Percentiles rank a stretch among this genome's conserved stretches.
Conservation (phyloP, 352 stramenopile species). For the Pythium aristosporum region DNA sequence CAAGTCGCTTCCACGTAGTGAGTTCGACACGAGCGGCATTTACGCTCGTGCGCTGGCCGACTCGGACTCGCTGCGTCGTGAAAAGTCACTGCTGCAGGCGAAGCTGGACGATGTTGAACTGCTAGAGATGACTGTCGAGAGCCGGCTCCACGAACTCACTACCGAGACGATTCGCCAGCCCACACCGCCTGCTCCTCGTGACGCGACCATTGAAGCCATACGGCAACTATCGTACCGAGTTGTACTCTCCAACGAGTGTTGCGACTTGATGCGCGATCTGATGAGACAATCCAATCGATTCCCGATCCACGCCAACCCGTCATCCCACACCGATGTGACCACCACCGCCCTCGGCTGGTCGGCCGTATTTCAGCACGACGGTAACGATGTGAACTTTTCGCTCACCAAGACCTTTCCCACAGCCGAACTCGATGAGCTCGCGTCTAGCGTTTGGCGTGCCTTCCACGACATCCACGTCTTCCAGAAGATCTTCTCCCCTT, state of each 20-base stretch:
- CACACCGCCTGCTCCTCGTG: background rate
- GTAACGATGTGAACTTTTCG: slow-evolving; percentile 27
- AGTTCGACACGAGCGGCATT: slow-evolving; percentile 16
- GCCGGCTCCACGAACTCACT: slow-evolving; percentile 27
- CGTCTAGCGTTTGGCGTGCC: slow-evolving; percentile 24
- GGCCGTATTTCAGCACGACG: slow-evolving; percentile 18
- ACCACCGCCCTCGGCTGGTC: slow-evolving; percentile 22
- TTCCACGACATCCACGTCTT: slow-evolving; percentile 24
- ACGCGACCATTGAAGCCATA: background rate
- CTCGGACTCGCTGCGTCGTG: slow-evolving; percentile 26
- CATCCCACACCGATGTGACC: background rate
- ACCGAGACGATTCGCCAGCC: slow-evolving; percentile 24
- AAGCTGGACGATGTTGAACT: slow-evolving; percentile 28
- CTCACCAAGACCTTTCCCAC: slow-evolving; percentile 27
- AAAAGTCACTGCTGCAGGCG: slow-evolving; percentile 25
- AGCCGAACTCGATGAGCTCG: slow-evolving; percentile 21
- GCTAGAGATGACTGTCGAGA: slow-evolving; percentile 27
- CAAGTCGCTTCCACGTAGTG: background rate
- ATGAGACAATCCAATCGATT: slow-evolving; percentile 27
- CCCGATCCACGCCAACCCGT: slow-evolving; percentile 18
- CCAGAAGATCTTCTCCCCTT: slow-evolving; percentile 26
- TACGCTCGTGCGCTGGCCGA: slow-evolving; percentile 27
- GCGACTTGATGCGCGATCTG: slow-evolving; percentile 30
- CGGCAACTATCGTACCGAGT: slow-evolving; percentile 20
- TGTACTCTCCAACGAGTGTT: slow-evolving; percentile 28